Conservation (phyloP, 2,329 filamentous ascomycete genomes). For the Apiospora malaysiana region DNA sequence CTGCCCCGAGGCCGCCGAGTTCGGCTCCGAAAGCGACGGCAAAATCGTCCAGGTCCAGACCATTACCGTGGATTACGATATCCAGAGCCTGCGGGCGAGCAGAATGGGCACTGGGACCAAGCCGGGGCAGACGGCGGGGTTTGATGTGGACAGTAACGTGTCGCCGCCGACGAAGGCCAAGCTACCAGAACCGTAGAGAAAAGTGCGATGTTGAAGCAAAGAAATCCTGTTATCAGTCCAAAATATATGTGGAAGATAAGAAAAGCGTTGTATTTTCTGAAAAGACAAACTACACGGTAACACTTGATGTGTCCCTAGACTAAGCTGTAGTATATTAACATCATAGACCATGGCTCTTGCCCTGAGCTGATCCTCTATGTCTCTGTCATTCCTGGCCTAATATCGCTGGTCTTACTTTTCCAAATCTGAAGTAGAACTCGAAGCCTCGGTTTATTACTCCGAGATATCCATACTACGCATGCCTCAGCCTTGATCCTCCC, state of each 20-base stretch:
- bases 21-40: neutral
- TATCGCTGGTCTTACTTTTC: too few relatives aligned
- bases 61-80: constrained; percentile 5
- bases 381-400: too few relatives aligned
- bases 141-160: neutral
- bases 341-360: too few relatives aligned
- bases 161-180: neutral
- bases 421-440: too few relatives aligned
- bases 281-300: too few relatives aligned
- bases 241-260: too few relatives aligned
- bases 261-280: too few relatives aligned
- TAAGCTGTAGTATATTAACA: too few relatives aligned
- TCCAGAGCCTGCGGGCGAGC: neutral
- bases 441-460: neutral
- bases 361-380: too few relatives aligned
- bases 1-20: constrained; percentile 7
- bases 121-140: neutral
- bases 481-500: neutral
- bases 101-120: neutral
- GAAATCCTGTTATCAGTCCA: too few relatives aligned
- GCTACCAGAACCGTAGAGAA: neutral
- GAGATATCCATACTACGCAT: neutral
- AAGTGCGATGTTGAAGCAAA: neutral
- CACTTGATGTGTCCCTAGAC: too few relatives aligned
- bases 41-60: constrained; percentile 17